Base-by-base conservation (phyloP, 495 filamentous ascomycete genomes). In the Pseudomonodictys pantanalensis region DNA sequence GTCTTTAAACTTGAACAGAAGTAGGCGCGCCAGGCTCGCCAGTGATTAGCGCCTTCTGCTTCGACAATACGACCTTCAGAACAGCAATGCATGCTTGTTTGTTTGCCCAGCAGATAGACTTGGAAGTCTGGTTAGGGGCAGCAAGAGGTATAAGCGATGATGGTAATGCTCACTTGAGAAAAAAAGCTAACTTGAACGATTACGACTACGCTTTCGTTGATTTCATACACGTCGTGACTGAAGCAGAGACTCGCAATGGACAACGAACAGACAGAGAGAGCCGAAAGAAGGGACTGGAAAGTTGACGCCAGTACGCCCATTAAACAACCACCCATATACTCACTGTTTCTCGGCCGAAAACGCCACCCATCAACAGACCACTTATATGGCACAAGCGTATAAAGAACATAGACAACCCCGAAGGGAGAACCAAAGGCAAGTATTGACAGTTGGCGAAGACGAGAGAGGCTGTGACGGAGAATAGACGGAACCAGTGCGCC, bases 121-220 rank as follows among this genome's bases (percentile, higher is more conserved):
- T n/a, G n/a, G n/a, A n/a, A n/a, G n/a, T n/a, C n/a, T n/a, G n/a
- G n/a, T n/a, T n/a, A n/a, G n/a, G n/a, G n/a, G n/a, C n/a, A n/a
- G n/a, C n/a, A n/a, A n/a, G n/a, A n/a, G n/a, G n/a, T n/a, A n/a
- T n/a, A n/a, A n/a, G n/a, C n/a, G n/a, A n/a, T n/a, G n/a, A n/a
- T n/a, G n/a, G n/a, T n/a, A n/a, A n/a, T n/a, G n/a, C n/a, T n/a
- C n/a, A n/a, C n/a, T n/a, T n/a, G n/a, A n/a, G n/a, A n/a, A n/a
- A 41, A 15, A 41, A 35, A 3, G 3, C 15, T 41, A 46, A 9
- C 18, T 48, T 23, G 58, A 60, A 54, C 42, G 58, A 60, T 60
- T 62, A 62, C 51, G 51, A 62, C 51, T 56, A 56, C 59, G 51
- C 52, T 62, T 52, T 62, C 59, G 45, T 62, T 62, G 51, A 32